Evolutionary conservation across 2,329 filamentous ascomycete genomes (phyloP), one percentile per base, ranked within the genome.

Genomic region (Domatiomyces globalis): DNA sequence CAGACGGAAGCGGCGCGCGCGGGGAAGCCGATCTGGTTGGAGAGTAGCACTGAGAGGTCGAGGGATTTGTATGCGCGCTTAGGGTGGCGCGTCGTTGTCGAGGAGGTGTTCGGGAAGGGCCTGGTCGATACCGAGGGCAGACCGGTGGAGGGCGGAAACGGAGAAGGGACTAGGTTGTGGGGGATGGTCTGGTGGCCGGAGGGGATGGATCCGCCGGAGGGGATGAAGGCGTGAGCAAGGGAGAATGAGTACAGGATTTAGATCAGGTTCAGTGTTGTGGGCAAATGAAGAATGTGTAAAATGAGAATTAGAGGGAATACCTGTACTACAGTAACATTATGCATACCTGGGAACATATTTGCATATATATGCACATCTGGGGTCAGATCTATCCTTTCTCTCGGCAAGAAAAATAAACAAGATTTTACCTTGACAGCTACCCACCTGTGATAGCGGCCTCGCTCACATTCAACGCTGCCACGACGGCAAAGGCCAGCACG

Each of bases 51-150:
- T 22, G 47, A 36, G 17, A 52, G 55, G 33, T 56, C 58, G 2
- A 54, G 49, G 46, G 55, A 55, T 17, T 51, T 60, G n/a, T 60
- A 60, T 49, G 22, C 15, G 33, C 50, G 58, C 39, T 54, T 56
- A 12, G 58, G 58, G 2, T 60, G 57, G 22, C 43, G 43, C 25
- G 45, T 56, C 5, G 55, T 55, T 4, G 56, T 54, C 12, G 29
- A 46, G 19, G 45, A 56, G 27, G 36, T 50, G 15, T 56, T 56
- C n/a, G 56, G 56, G 18, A 29, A 48, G 43, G 56, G 56, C 12
- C n/a, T 51, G 10, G 27, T 58, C 46, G 51, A 56, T 25, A 52
- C 49, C 8, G 48, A 56, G 20, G 56, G 56, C 4, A 51, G 52
- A 51, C 12, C 33, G 5, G 33, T 15, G 1, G 12, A 39, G 33